Evolutionary conservation across 257 asterid genomes (phyloP).

Genomic region (Paulownia fortunei): DNA sequence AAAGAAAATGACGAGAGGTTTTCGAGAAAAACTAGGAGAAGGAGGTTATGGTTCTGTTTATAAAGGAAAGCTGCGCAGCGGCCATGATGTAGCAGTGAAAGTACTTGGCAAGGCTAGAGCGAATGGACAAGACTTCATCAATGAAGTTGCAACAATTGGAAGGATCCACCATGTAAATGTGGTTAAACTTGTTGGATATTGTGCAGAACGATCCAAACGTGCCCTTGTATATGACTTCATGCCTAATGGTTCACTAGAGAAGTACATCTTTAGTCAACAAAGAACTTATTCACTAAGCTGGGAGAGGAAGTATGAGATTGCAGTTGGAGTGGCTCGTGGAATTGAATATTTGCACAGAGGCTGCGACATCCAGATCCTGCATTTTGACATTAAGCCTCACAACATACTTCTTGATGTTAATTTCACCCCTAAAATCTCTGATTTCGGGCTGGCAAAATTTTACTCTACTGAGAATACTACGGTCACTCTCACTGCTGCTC

Average conservation of each 20-base stretch:
- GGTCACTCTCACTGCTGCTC: constrained; percentile 37
- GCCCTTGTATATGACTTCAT: too few relatives aligned
- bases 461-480: constrained; percentile 15
- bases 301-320: constrained; percentile 35
- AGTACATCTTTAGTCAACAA: constrained; percentile 18
- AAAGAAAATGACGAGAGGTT: constrained; percentile 33
- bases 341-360: constrained; percentile 38
- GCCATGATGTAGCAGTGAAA: constrained; percentile 39
- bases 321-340: constrained; percentile 42
- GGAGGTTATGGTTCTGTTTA: constrained; percentile 45
- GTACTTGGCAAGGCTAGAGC: constrained; percentile 27
- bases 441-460: constrained; percentile 40
- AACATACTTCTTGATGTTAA: too few relatives aligned
- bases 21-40: constrained; percentile 42
- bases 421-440: constrained; percentile 39
- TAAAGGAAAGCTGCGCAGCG: too few relatives aligned
- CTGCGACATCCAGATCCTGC: constrained; percentile 33
- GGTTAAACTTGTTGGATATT: too few relatives aligned
- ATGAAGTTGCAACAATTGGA: constrained; percentile 46
- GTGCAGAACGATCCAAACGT: too few relatives aligned
- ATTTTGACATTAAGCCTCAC: constrained; percentile 45
- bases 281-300: constrained; percentile 6
- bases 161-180: too few relatives aligned
- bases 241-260: constrained; percentile 49
- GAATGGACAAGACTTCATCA: constrained; percentile 44